These are phyloP conservation scores for Epichloe uncinata DNA, from an alignment of 2,329 filamentous ascomycete species.

Conservation along the genomic window DNA sequence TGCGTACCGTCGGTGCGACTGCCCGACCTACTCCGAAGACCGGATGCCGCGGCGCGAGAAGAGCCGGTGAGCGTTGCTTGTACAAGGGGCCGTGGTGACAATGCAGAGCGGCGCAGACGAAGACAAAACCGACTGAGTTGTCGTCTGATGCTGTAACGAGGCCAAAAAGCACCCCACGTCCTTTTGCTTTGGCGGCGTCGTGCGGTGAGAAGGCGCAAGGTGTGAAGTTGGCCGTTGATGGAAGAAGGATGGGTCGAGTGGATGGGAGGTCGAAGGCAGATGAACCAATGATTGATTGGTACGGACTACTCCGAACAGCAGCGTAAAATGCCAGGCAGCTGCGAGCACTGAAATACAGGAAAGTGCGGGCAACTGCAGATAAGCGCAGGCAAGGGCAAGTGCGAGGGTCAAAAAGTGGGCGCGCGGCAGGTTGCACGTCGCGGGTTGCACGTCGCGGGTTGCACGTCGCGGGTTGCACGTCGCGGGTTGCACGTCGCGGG, in stretches of 20 bases:
- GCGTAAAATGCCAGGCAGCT: background rate
- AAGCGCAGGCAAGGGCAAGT: background rate
- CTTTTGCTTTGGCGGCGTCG: too few species aligned
- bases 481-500: too few species aligned
- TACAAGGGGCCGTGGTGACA: background rate
- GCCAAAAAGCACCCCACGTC: too few species aligned
- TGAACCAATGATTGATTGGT: background rate
- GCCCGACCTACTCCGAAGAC: background rate
- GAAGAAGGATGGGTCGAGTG: background rate
- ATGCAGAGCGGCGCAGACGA: background rate
- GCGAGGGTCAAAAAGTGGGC: background rate
- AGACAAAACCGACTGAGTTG: too few species aligned
- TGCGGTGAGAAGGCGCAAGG: too few species aligned
- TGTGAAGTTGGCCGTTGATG: background rate
- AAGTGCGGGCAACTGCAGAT: background rate
- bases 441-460: too few species aligned
- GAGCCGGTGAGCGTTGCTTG: background rate
- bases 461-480: too few species aligned
- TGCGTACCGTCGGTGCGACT: conserved; percentile 3
- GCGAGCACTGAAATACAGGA: background rate
- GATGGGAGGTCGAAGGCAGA: background rate
- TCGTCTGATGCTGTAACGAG: background rate
- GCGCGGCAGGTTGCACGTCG: background rate
- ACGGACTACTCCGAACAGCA: too few species aligned
- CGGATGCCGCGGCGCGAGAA: conserved; percentile 1